A percentile compares a stretch with the other conserved stretches of the same genome.
Conservation (phyloP, 345 rosid genomes). For the Rhodamnia argentea region DNA sequence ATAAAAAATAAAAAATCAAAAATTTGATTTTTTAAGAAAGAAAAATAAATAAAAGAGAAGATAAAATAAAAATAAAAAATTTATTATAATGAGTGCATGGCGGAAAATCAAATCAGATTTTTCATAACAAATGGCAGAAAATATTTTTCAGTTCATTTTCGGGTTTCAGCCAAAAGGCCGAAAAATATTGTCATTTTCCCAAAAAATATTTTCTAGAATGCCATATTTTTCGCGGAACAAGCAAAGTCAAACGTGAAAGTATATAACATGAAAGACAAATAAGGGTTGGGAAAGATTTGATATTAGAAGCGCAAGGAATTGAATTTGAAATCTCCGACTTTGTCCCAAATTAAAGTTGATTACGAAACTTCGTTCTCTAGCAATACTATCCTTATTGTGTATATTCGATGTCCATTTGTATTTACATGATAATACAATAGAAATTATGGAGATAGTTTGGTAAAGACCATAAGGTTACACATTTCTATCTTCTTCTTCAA, state of each 20-base stretch:
- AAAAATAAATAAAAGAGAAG: too few species aligned
- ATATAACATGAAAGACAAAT: not conserved
- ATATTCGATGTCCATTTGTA: not conserved
- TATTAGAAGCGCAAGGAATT: not conserved
- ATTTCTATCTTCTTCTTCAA: not conserved
- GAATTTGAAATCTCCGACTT: not conserved
- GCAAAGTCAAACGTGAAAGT: not conserved
- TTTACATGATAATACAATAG: not conserved
- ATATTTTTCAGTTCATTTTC: too few species aligned
- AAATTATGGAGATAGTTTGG: not conserved
- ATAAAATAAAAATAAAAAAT: too few species aligned
- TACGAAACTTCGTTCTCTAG: not conserved
- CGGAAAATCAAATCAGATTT: too few species aligned
- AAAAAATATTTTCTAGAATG: too few species aligned
- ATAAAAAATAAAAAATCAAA: too few species aligned
- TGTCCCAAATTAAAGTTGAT: not conserved
- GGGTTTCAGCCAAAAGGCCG: too few species aligned
- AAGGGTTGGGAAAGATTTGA: not conserved
- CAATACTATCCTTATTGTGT: not conserved
- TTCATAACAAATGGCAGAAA: too few species aligned
- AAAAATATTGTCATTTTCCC: too few species aligned
- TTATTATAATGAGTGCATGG: too few species aligned
- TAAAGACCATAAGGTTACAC: not conserved
- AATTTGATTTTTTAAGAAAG: too few species aligned
- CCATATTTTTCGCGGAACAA: too few species aligned